Evolutionary conservation across 371 early-diverging fungal species (phyloP).

Genomic region (Mucor circinelloides): DNA sequence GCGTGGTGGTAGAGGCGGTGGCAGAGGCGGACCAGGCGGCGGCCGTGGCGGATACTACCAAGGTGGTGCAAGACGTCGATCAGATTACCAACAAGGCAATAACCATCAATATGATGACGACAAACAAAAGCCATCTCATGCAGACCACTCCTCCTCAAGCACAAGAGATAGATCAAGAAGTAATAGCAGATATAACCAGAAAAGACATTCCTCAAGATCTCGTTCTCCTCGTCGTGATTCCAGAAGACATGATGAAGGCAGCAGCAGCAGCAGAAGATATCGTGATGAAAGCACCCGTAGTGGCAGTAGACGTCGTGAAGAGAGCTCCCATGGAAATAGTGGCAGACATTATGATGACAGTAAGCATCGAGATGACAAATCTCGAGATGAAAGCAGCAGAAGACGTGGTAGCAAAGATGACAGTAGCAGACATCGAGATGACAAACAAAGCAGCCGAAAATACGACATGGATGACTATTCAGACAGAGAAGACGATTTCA

Average conservation of each 20-base stretch:
- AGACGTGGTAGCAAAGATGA: constrained; percentile 4
- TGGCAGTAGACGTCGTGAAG: constrained; percentile 10
- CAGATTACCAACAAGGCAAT: constrained; percentile 5
- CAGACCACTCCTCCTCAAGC: constrained; percentile 5
- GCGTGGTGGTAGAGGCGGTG: constrained; percentile 36
- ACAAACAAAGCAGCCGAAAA: not conserved
- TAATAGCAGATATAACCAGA: constrained; percentile 11
- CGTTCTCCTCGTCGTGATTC: constrained; percentile 14
- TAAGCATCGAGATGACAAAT: not conserved
- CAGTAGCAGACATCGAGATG: not conserved
- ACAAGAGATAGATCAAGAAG: constrained; percentile 1
- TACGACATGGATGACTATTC: not conserved
- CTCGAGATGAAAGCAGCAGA: not conserved
- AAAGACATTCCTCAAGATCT: constrained; percentile 10
- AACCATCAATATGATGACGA: constrained; percentile 1
- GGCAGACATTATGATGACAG: constrained; percentile 14
- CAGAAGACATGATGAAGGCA: constrained; percentile 5
- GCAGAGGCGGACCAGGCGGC: not conserved
- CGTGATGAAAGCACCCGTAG: constrained; percentile 13
- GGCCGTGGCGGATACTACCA: constrained; percentile 20
- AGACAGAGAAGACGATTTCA: not conserved
- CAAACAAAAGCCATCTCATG: constrained; percentile 9
- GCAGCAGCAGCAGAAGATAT: constrained; percentile 23
- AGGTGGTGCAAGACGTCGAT: constrained; percentile 12
- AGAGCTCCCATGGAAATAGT: not conserved